Base-by-base conservation (phyloP, 345 rosid genomes). In the Ricinus communis region DNA sequence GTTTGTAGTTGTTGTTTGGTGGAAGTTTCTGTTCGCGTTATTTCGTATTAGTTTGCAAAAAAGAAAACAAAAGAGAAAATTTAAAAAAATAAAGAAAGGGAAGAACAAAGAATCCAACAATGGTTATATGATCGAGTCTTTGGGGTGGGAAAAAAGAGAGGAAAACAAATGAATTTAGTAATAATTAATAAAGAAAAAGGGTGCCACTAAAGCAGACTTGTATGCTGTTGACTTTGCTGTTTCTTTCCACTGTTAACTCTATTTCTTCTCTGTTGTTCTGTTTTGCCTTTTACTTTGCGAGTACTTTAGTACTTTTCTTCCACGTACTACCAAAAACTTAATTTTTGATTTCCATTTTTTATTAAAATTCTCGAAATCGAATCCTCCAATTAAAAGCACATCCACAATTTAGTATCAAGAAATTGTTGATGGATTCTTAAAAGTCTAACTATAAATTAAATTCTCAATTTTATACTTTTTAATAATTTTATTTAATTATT, bases 161-260 rank as follows among this genome's bases (percentile, higher is more conserved):
- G 1, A 51, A 14, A 57, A 8, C 9, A 28, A 6, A 11, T 11
- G 11, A 1, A 3, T 43, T 43, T 12, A 63, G n/a, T 24, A 63
- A 63, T 10, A 46, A n/a, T n/a, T n/a, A n/a, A n/a, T n/a, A 46
- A 61, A 36, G 28, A 18, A 66, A 43, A 76, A 70, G 57, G 72
- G 58, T 71, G 75, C 71, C 79, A 77, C 31, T 41, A 78, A 59
- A 41, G 70, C 60, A 50, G 68, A 75, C 72, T 46, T 64, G 68
- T 69, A 61, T 33, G 47, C 18, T 73, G 84, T 83, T 83, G 87
- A 83, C 84, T 78, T 83, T 73, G 69, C 56, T 57, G 65, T 43
- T 12, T 43, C 47, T 12, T 28, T 45, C 56, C 2, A 62, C 61
- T 53, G 45, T 71, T 38, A 53, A 30, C 41, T 19, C 22, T 21